Base-by-base conservation (phyloP, 106 monocot species). In the Acanthochlamys bracteata region DNA sequence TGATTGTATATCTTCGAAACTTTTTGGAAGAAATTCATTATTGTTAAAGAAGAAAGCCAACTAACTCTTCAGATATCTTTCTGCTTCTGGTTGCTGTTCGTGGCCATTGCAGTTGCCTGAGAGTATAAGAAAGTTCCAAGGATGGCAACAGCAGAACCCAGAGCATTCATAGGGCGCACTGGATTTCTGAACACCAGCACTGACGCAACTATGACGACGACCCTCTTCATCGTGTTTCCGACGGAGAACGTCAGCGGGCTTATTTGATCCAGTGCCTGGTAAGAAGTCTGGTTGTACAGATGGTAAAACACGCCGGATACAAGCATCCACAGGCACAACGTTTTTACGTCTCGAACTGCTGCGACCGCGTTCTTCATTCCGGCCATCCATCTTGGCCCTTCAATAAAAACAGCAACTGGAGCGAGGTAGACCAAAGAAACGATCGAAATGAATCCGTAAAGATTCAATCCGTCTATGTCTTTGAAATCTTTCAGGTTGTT, bases 261-360 rank as follows among this genome's bases (percentile, higher is more conserved):
- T 21, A 81, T 82, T 56, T 73, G 55, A 20, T 81, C 78, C 42
- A 81, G 61, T 41, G 81, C 81, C 71, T 78, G 78, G 65, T 85
- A 85, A 15, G 78, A 85, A 7, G 78, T 64, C 71, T 85, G 85
- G 56, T 85, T 85, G 56, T 82, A 85, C n/a, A 85, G 69, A 66
- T 85, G 85, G 64, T 82, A 85, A 56, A 85, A 85, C 41, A 85
- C 69, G 24, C 85, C 78, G 1, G 81, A 82, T 9, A 82, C 12
- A 17, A 78, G 16, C 56, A 82, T 72, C 81, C 85, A 85, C 4
- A 46, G 11, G 43, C 72, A 81, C 51, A 85, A 81, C 7, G 40
- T 64, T 64, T 60, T 33, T 15, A 78, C 77, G 17, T 63, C 63
- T 3, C 59, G 41, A 6, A 57, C 68, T 8, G 24, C 39, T 26